Evolutionary conservation across 495 filamentous ascomycete genomes (phyloP).

Genomic region (Aspergillus avenaceus): DNA sequence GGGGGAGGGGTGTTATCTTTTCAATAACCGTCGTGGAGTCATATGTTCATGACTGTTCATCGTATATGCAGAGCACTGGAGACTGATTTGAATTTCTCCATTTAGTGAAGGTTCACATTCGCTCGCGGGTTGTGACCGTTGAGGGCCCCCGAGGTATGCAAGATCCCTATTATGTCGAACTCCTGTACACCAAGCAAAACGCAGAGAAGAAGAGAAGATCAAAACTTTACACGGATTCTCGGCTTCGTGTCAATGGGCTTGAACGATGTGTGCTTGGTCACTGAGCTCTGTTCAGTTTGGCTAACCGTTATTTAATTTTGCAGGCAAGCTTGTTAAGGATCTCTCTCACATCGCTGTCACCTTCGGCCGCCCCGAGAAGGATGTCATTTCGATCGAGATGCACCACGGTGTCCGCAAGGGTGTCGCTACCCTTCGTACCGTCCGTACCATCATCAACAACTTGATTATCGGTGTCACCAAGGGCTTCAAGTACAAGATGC

Average conservation of each 20-base stretch:
- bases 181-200: neutral
- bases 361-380: conserved; percentile 78
- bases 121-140: conserved; percentile 90
- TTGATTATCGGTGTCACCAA: conserved; percentile 95
- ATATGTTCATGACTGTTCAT: conserved; percentile 2
- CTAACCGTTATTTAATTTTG: conserved; percentile 17
- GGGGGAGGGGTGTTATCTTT: neutral
- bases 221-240: neutral
- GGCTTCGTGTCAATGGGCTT: neutral
- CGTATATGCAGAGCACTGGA: conserved; percentile 5
- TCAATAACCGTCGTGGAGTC: neutral
- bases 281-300: neutral
- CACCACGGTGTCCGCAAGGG: conserved; percentile 98
- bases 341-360: conserved; percentile 92
- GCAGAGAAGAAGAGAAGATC: too few species aligned
- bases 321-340: conserved; percentile 92
- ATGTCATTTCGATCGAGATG: conserved; percentile 88
- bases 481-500: conserved; percentile 99
- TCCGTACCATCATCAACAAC: conserved; percentile 97
- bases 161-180: neutral
- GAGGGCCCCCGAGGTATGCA: conserved; percentile 82
- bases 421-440: conserved; percentile 94
- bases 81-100: conserved; percentile 31
- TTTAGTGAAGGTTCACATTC: conserved; percentile 92
- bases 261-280: neutral